Percentiles rank a stretch among this genome's conserved stretches.
phyloP scores from a whole-genome alignment of 306 rosid species.

The Cucurbita argyrosperma region DNA sequence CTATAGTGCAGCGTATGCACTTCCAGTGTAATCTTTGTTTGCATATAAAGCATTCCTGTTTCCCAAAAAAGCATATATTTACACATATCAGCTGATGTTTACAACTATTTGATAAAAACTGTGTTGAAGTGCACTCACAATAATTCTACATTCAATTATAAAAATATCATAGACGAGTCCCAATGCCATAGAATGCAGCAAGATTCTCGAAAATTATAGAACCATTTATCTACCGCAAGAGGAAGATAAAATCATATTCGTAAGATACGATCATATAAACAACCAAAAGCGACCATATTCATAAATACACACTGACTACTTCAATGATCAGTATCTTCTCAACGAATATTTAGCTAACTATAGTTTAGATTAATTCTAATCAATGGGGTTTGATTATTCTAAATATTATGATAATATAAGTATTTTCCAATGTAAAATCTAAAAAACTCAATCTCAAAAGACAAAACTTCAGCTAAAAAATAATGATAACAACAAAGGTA shows the following conservation, averaged over 20 bases:
- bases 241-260: background rate
- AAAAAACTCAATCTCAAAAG: too few species aligned
- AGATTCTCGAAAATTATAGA: background rate
- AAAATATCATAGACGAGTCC: background rate
- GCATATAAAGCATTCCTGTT: constrained; percentile 71
- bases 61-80: background rate
- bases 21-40: constrained; percentile 41
- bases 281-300: background rate
- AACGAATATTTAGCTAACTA: background rate
- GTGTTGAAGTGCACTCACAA: background rate
- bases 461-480: too few species aligned
- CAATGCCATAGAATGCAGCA: background rate
- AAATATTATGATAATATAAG: too few species aligned
- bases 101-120: background rate
- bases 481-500: too few species aligned
- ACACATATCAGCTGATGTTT: background rate
- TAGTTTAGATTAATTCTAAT: background rate
- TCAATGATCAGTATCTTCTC: background rate
- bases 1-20: constrained; percentile 52
- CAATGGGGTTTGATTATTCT: too few species aligned
- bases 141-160: background rate
- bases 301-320: background rate
- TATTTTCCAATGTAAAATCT: too few species aligned
- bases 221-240: background rate
- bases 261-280: background rate